Evolutionary conservation across 352 stramenopile species (phyloP).

Genomic region (Phytophthora capsici): DNA sequence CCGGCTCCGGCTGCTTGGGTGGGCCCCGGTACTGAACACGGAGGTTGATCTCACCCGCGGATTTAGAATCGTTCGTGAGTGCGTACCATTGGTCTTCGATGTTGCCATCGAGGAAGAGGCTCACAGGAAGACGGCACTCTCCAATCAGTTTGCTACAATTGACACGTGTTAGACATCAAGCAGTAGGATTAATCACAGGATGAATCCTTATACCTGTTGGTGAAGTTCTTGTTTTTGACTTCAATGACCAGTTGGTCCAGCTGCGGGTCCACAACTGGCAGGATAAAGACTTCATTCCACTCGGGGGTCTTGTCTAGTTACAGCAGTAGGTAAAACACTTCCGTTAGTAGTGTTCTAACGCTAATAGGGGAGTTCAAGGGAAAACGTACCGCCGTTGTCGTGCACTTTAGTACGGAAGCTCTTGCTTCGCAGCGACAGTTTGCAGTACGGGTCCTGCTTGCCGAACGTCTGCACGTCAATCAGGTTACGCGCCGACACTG

Average conservation of each 20-base stretch:
- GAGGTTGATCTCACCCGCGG: slow-evolving; percentile 82
- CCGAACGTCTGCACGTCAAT: slow-evolving; percentile 87
- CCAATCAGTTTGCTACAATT: slow-evolving; percentile 66
- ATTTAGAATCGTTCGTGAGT: slow-evolving; percentile 67
- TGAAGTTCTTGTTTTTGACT: slow-evolving; percentile 90
- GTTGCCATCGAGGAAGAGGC: slow-evolving; percentile 69
- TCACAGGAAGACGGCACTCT: slow-evolving; percentile 72
- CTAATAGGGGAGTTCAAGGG: background rate
- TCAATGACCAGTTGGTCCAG: slow-evolving; percentile 76
- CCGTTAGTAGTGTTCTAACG: too few species aligned
- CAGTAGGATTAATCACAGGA: too few species aligned
- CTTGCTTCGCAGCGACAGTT: slow-evolving; percentile 63
- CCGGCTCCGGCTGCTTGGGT: slow-evolving; percentile 18
- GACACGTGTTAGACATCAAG: too few species aligned
- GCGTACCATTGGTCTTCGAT: slow-evolving; percentile 85
- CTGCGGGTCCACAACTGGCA: slow-evolving; percentile 72
- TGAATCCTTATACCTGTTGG: slow-evolving; percentile 4
- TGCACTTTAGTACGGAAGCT: slow-evolving; percentile 81
- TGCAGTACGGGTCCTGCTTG: slow-evolving; percentile 87
- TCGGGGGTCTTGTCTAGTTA: slow-evolving; percentile 67
- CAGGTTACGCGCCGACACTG: slow-evolving; percentile 80
- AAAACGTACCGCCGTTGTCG: slow-evolving; percentile 83
- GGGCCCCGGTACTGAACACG: slow-evolving; percentile 69
- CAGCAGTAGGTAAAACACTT: background rate
- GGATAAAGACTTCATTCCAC: slow-evolving; percentile 88